These are phyloP conservation scores for Vaccinium corymbosum DNA, from an alignment of 148 eudicot species.

Conservation along the genomic window DNA sequence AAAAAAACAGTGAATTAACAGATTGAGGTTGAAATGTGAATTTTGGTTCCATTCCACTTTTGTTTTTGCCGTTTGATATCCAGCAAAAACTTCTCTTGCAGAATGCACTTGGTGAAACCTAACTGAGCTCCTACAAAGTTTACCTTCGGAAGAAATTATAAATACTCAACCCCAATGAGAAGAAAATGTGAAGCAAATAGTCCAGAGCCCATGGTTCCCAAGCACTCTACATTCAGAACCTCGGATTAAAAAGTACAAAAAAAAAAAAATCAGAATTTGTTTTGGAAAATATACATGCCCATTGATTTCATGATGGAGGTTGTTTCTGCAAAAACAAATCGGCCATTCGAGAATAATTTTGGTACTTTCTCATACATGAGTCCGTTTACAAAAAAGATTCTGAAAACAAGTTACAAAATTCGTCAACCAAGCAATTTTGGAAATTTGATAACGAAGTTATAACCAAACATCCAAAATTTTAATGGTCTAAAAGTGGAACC, in stretches of 20 bases:
- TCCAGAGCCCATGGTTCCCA: not conserved
- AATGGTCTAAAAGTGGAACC: not conserved
- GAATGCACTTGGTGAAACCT: not conserved
- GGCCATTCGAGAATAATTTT: no score
- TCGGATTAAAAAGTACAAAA: not conserved
- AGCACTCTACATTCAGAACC: not conserved
- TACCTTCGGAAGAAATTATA: not conserved
- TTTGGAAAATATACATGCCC: no score
- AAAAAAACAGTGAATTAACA: not conserved
- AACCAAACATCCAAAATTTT: not conserved
- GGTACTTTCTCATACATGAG: no score
- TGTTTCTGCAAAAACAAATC: no score
- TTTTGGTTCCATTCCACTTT: not conserved
- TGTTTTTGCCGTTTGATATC: constrained; percentile 15
- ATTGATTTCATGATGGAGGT: no score
- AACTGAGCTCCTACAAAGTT: not conserved
- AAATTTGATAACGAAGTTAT: not conserved
- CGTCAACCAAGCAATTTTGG: not conserved
- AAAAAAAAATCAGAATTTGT: not conserved
- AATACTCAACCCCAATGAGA: not conserved
- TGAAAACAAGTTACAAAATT: not conserved
- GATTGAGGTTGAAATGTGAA: not conserved
- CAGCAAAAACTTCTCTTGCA: constrained; percentile 12
- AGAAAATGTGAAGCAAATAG: not conserved
- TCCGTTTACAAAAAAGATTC: no score